Conservation (phyloP, 768 basidiomycete genomes). For the Pleurotus tuoliensis region DNA sequence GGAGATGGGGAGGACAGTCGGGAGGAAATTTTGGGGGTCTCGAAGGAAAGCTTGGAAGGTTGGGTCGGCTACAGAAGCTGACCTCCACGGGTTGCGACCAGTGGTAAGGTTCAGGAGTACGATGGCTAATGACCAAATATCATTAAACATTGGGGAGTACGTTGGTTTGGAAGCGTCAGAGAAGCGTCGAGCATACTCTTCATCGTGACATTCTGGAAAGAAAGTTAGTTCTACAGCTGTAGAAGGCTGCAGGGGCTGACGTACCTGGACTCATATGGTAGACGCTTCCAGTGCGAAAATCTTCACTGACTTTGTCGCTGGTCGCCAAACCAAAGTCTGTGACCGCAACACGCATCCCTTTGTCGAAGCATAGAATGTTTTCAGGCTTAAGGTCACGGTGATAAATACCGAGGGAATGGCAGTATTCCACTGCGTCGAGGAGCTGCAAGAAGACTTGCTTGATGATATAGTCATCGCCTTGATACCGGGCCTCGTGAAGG, state of each 20-base stretch:
- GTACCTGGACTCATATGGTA: slow-evolving; percentile 96
- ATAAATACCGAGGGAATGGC: slow-evolving; percentile 88
- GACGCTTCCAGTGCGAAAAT: slow-evolving; percentile 95
- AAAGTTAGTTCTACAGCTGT: slow-evolving; percentile 11
- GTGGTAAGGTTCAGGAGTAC: slow-evolving; percentile 95
- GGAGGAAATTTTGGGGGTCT: slow-evolving; percentile 77
- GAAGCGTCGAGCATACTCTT: slow-evolving; percentile 40
- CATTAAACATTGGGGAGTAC: slow-evolving; percentile 87
- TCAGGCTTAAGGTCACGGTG: slow-evolving; percentile 98
- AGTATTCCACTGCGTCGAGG: slow-evolving; percentile 89
- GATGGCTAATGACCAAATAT: slow-evolving; percentile 96
- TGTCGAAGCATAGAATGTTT: slow-evolving; percentile 83
- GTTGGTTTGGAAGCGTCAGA: slow-evolving; percentile 35
- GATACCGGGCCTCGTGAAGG: slow-evolving; percentile 68
- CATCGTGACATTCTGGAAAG: slow-evolving; percentile 81
- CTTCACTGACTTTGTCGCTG: slow-evolving; percentile 76
- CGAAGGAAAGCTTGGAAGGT: slow-evolving; percentile 87
- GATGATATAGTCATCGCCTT: slow-evolving; percentile 82
- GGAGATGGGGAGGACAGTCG: slow-evolving; percentile 80
- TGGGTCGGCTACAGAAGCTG: slow-evolving; percentile 76
- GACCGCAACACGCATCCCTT: slow-evolving; percentile 74
- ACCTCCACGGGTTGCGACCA: slow-evolving; percentile 95
- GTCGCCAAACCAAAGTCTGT: slow-evolving; percentile 97
- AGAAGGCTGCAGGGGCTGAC: slow-evolving; percentile 15
- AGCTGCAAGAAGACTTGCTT: slow-evolving; percentile 90